A percentile compares a stretch with the other conserved stretches of the same genome.
Evolutionary conservation across 345 rosid genomes (phyloP).

Genomic region (Hibiscus mutabilis): DNA sequence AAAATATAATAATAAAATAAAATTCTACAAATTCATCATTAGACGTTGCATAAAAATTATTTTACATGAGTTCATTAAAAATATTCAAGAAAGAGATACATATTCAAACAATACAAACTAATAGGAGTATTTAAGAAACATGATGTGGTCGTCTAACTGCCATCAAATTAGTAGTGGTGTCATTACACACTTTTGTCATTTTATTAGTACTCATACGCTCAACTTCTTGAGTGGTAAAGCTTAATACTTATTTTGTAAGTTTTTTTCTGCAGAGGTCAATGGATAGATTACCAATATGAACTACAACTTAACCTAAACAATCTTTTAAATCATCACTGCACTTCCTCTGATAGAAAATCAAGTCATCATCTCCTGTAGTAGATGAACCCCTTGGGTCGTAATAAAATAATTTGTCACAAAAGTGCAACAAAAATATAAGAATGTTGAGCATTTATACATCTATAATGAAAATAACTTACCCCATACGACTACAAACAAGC

Average conservation of each 20-base stretch:
- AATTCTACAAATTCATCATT: no score
- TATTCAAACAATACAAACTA: no score
- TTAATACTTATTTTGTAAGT: no score
- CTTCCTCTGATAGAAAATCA: slow-evolving; percentile 62
- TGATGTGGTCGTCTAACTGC: no score
- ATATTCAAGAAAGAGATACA: no score
- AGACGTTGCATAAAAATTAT: no score
- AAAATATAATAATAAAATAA: no score
- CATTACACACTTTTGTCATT: no score
- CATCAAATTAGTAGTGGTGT: no score
- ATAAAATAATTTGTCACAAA: slow-evolving; percentile 23
- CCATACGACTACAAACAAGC: slow-evolving; percentile 85
- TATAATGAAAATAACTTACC: slow-evolving; percentile 47
- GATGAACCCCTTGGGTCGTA: slow-evolving; percentile 60
- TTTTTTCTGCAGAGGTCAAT: slow-evolving; percentile 90
- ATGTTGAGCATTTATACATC: not conserved
- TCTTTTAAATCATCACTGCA: slow-evolving; percentile 74
- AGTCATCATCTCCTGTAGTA: slow-evolving; percentile 55
- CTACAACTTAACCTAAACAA: slow-evolving; percentile 71
- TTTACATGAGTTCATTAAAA: no score
- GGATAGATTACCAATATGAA: slow-evolving; percentile 87
- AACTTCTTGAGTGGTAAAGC: slow-evolving; percentile 81
- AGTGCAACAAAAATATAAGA: slow-evolving; percentile 7
- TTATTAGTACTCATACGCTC: no score
- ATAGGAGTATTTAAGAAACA: no score